Percentiles rank a stretch among this genome's conserved stretches.
phyloP scores from a whole-genome alignment of 2,329 filamentous ascomycete species.

The Nectriaceae sp. region DNA sequence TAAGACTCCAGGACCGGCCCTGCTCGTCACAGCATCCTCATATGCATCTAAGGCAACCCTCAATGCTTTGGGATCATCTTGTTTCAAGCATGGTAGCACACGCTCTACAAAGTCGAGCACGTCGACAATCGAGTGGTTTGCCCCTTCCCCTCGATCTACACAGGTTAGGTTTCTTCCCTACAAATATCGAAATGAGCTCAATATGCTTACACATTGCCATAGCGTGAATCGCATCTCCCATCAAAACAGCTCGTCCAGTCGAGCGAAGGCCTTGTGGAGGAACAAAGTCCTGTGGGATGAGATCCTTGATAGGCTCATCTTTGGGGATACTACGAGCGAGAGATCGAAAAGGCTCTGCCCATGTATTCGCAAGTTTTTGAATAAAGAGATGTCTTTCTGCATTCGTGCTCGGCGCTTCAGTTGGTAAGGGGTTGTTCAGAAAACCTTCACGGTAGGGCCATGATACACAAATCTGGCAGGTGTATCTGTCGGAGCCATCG shows the following conservation, averaged over 20 bases:
- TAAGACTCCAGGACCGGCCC: slow-evolving; percentile 48
- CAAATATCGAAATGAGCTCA: fast-evolving
- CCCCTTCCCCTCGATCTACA: slow-evolving; percentile 57
- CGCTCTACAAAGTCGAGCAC: slow-evolving; percentile 45
- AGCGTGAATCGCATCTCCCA: slow-evolving; percentile 58
- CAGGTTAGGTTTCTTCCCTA: not conserved
- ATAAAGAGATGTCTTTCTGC: slow-evolving; percentile 44
- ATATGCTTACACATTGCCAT: slow-evolving; percentile 65
- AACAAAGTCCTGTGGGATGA: slow-evolving; percentile 51
- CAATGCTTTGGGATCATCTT: slow-evolving; percentile 8
- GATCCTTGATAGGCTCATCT: slow-evolving; percentile 43
- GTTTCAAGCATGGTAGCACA: slow-evolving; percentile 22
- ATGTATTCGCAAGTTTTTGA: slow-evolving; percentile 44
- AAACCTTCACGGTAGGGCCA: slow-evolving; percentile 48
- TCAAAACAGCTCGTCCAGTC: slow-evolving; percentile 44
- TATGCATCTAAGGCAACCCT: slow-evolving; percentile 40
- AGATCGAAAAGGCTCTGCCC: slow-evolving; percentile 51
- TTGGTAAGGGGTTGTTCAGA: slow-evolving; percentile 29
- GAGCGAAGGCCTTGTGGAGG: slow-evolving; percentile 39
- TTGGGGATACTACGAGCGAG: slow-evolving; percentile 43
- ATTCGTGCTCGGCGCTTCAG: slow-evolving; percentile 43
- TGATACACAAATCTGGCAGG: slow-evolving; percentile 52
- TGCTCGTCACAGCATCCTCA: slow-evolving; percentile 44
- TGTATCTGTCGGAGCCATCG: slow-evolving; percentile 37
- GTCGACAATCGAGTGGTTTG: slow-evolving; percentile 58